Percentiles rank a stretch among this genome's conserved stretches.
These are phyloP conservation scores for Crithidia acanthocephali DNA, from an alignment of 208 protist species.

Conservation along the genomic window DNA sequence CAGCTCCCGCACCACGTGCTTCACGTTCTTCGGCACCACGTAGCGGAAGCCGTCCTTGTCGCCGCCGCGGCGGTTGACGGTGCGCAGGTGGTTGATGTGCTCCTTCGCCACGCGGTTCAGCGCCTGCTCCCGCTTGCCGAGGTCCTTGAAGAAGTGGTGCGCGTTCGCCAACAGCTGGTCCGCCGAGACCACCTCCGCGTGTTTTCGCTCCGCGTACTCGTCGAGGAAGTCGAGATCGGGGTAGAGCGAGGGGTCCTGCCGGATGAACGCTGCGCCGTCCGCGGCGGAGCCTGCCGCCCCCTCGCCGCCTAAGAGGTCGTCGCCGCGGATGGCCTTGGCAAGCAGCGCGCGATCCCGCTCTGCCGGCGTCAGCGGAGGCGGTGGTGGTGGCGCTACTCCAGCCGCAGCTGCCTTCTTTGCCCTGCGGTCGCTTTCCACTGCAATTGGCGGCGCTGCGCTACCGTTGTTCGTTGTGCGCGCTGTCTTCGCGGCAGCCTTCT, in stretches of 20 bases:
- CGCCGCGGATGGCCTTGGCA: slow-evolving; percentile 60
- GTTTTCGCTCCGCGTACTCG: slow-evolving; percentile 76
- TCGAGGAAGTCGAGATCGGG: slow-evolving; percentile 63
- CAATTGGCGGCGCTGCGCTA: neutral
- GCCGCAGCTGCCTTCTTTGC: neutral
- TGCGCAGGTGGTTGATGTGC: slow-evolving; percentile 68
- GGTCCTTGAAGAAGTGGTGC: slow-evolving; percentile 77
- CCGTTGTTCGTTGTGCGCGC: neutral
- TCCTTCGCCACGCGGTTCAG: slow-evolving; percentile 62
- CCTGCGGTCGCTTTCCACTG: neutral
- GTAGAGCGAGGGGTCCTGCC: slow-evolving; percentile 48
- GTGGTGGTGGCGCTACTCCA: neutral
- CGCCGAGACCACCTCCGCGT: slow-evolving; percentile 55
- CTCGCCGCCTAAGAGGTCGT: slow-evolving; percentile 20
- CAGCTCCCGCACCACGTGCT: slow-evolving; percentile 76
- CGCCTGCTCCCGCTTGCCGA: slow-evolving; percentile 61
- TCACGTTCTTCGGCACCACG: slow-evolving; percentile 78
- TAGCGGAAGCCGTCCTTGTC: slow-evolving; percentile 91
- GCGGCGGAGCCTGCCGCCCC: neutral
- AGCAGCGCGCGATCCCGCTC: slow-evolving; percentile 52
- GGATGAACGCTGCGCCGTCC: slow-evolving; percentile 11
- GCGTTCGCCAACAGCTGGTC: slow-evolving; percentile 71
- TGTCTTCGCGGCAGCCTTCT: neutral
- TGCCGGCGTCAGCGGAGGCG: slow-evolving; percentile 21
- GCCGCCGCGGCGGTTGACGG: slow-evolving; percentile 82